Percentiles rank a stretch among this genome's conserved stretches.
Evolutionary conservation across 345 rosid species (phyloP).

Genomic region (Corchorus capsularis): DNA sequence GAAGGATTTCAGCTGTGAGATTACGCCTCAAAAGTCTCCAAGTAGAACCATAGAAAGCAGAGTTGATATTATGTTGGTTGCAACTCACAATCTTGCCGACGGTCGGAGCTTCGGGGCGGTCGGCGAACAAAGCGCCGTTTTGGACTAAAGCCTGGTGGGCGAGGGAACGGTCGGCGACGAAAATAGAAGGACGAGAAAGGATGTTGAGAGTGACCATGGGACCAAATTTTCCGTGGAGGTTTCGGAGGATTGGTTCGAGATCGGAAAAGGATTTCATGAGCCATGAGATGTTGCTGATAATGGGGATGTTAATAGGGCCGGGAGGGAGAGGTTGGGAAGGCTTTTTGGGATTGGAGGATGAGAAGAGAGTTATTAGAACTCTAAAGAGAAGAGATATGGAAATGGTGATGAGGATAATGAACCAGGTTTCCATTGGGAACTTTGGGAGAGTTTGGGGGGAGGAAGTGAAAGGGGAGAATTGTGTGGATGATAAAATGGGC

Average conservation of each 20-base stretch:
- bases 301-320: constrained; percentile 29
- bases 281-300: constrained; percentile 22
- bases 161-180: constrained; percentile 41
- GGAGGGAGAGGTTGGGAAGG: constrained; percentile 25
- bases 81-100: constrained; percentile 20
- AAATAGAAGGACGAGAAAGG: constrained; percentile 38
- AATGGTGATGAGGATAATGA: constrained; percentile 19
- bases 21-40: constrained; percentile 53
- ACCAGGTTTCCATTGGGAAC: constrained; percentile 24
- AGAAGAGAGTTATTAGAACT: constrained; percentile 12
- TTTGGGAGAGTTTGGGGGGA: not conserved
- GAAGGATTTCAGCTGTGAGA: constrained; percentile 50
- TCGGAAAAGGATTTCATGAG: constrained; percentile 11
- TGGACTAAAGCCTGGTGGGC: constrained; percentile 51
- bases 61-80: constrained; percentile 44
- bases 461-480: not conserved
- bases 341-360: not conserved
- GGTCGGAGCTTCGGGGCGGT: constrained; percentile 41
- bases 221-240: constrained; percentile 36
- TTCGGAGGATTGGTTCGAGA: constrained; percentile 13
- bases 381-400: constrained; percentile 15
- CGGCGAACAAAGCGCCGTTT: constrained; percentile 41
- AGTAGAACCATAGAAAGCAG: constrained; percentile 44
- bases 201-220: constrained; percentile 41
- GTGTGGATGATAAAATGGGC: not conserved